These are phyloP conservation scores for Saksenaea vasiformis DNA, from an alignment of 371 early-diverging fungal genomes.

Conservation along the genomic window DNA sequence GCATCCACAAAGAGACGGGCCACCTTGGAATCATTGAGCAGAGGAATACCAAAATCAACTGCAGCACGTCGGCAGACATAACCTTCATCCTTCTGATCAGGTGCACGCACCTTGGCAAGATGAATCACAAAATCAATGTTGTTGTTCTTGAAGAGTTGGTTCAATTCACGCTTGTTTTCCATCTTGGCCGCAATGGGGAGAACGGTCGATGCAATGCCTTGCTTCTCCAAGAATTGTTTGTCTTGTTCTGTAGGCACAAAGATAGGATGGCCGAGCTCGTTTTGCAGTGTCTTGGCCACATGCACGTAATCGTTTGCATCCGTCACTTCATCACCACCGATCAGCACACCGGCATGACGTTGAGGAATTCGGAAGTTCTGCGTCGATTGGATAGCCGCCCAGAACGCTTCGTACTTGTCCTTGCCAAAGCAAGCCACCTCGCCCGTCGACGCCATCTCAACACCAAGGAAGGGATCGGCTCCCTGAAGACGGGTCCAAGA, in stretches of 20 bases:
- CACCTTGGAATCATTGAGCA: constrained; percentile 84
- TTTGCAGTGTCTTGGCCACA: constrained; percentile 63
- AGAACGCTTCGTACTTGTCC: constrained; percentile 85
- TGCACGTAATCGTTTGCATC: constrained; percentile 67
- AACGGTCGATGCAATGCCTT: constrained; percentile 41
- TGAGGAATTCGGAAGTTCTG: constrained; percentile 81
- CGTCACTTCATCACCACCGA: constrained; percentile 76
- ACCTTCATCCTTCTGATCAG: constrained; percentile 61
- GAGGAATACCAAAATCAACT: constrained; percentile 86
- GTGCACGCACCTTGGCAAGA: constrained; percentile 72
- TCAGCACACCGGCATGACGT: constrained; percentile 67
- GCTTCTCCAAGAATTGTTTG: constrained; percentile 40
- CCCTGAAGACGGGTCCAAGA: constrained; percentile 92
- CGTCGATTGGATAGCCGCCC: constrained; percentile 77
- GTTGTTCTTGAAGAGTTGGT: constrained; percentile 57
- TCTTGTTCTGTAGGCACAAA: constrained; percentile 69
- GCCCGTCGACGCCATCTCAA: constrained; percentile 98
- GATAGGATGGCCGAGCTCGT: constrained; percentile 68
- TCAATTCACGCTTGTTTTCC: constrained; percentile 55
- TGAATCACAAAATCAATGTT: constrained; percentile 77
- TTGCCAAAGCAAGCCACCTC: constrained; percentile 96
- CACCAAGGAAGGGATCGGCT: constrained; percentile 94
- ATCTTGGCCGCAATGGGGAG: constrained; percentile 50
- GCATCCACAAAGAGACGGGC: constrained; percentile 84
- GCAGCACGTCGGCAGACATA: constrained; percentile 85